Percentiles rank a stretch among this genome's conserved stretches.
Evolutionary conservation across 129 eudicot species (phyloP).

Genomic region (Pulicaria dysenterica): DNA sequence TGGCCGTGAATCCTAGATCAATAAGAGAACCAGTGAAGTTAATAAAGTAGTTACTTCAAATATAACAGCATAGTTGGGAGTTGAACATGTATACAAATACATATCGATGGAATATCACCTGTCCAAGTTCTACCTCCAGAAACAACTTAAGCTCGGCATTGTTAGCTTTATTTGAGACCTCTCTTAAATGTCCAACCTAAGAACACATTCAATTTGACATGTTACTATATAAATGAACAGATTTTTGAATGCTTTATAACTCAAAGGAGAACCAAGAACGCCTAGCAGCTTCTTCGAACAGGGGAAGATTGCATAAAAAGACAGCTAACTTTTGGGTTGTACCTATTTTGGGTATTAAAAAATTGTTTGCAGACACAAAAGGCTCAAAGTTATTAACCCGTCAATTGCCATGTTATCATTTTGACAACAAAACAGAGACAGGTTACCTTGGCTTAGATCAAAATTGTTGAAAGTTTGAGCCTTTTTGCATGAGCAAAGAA

Average conservation of each 20-base stretch:
- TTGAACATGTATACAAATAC: not conserved
- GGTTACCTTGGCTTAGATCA: conserved; percentile 7
- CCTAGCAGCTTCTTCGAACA: not conserved
- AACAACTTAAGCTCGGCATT: conserved; percentile 85
- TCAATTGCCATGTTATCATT: not conserved
- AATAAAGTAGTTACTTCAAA: not conserved
- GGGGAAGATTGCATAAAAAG: not conserved
- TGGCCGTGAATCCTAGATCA: conserved; percentile 67
- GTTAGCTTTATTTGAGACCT: conserved; percentile 62
- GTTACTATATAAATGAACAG: not conserved
- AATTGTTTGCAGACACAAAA: not conserved
- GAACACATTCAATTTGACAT: conserved; percentile 15
- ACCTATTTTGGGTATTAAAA: not conserved
- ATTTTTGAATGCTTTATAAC: not conserved
- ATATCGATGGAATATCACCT: conserved; percentile 42
- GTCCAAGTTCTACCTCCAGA: conserved; percentile 72
- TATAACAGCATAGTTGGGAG: not conserved
- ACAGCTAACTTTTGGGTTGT: not conserved
- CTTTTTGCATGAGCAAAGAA: not conserved
- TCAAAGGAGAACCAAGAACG: not conserved
- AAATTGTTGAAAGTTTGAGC: not conserved
- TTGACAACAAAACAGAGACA: not conserved
- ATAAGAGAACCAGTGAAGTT: conserved; percentile 16
- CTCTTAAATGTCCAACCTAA: conserved; percentile 88
- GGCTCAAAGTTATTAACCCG: not conserved